Evolutionary conservation across 129 eudicot species (phyloP), one percentile per base, ranked within the genome.

Genomic region (Lactuca sativa): DNA sequence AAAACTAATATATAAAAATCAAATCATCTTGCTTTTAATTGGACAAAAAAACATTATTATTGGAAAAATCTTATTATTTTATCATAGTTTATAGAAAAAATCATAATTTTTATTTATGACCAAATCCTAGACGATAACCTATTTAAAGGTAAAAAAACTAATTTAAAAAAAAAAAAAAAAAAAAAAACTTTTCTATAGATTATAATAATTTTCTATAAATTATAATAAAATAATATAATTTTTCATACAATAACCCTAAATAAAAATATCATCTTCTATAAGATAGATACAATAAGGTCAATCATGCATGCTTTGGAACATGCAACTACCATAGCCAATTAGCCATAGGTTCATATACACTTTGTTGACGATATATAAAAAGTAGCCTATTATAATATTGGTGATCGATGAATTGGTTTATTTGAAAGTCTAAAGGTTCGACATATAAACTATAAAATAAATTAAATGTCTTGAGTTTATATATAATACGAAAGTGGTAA

Each of bases 391-490:
- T 47, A 47, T n/a, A 47, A 47, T 47, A 10, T 47, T 47, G 52
- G 52, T 47, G 52, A 47, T 47, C 52, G 52, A 53, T 53, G 58
- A 53, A 14, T 53, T 53, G 9, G 30, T 53, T 17, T 53, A 53
- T 53, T 53, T 17, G 30, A 53, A 53, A 64, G 56, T 64, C 69
- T 64, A 66, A 48, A 49, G 58, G 58, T 53, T 3, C 6, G 58
- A 14, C 7, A 53, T 53, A 14, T 15, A 53, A 15, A 17, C 10
- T 53, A 53, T 17, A 16, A 4, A 17, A 53, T 53, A 51, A 51
- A 51, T 12, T 5, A 51, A n/a, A 51, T 51, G 18, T 18, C 13
- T 34, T 6, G 38, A 53, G 9, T 62, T 72, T 52, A 49, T 5
- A 17, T 52, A 30, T 6, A 72, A 9, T 62, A 25, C 4, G 7